Percentiles rank a stretch among this genome's conserved stretches.
These are phyloP conservation scores for Aspergillus sclerotioniger DNA, from an alignment of 495 filamentous ascomycete species.

Conservation along the genomic window DNA sequence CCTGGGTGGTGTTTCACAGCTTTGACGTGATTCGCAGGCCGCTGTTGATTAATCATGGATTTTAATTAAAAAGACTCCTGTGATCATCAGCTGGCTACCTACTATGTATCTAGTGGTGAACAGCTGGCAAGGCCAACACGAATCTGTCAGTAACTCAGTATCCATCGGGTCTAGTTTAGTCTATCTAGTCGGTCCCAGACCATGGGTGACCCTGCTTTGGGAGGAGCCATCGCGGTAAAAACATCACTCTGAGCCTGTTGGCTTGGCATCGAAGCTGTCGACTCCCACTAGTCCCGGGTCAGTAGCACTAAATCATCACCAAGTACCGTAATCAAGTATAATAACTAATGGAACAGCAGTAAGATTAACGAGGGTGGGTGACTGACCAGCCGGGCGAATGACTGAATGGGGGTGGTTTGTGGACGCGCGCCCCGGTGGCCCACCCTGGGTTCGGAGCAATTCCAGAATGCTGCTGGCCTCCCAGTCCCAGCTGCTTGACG, in stretches of 20 bases:
- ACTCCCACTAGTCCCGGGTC: not conserved
- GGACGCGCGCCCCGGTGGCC: not conserved
- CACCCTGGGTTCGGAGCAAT: constrained; percentile 10
- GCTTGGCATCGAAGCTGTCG: not conserved
- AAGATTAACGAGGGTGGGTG: not conserved
- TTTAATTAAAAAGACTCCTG: constrained; percentile 7
- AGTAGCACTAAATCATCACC: not conserved
- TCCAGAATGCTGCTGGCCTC: constrained; percentile 5
- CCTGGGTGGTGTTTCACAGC: constrained; percentile 3
- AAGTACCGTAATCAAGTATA: not conserved
- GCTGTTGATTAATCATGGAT: constrained; percentile 6
- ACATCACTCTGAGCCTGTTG: not conserved
- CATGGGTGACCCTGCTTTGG: not conserved
- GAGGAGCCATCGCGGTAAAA: not conserved
- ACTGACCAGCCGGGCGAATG: not conserved
- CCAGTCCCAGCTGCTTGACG: not conserved
- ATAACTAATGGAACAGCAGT: not conserved
- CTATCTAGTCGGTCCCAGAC: not conserved
- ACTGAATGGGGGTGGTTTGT: not conserved
- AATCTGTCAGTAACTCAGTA: not conserved
- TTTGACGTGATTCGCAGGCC: constrained; percentile 11
- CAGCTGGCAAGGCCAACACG: constrained; percentile 18
- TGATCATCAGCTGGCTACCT: constrained; percentile 10
- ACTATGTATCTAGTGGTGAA: not conserved
- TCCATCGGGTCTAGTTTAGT: not conserved